Conservation (phyloP, 2,329 filamentous ascomycete species). For the Aspergillus carbonarius region DNA sequence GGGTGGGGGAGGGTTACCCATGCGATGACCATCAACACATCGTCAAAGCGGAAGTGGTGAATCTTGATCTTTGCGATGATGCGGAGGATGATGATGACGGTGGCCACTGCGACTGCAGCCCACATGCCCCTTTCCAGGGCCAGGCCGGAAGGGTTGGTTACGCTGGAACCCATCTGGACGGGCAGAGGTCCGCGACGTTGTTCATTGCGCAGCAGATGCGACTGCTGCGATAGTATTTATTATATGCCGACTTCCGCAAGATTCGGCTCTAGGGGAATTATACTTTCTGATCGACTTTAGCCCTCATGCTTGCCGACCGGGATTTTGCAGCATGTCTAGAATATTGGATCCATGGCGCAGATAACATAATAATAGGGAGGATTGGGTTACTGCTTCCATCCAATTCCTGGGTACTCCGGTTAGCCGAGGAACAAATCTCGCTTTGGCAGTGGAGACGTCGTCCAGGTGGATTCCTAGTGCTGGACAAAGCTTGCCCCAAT, state of each 20-base stretch:
- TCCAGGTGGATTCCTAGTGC: neutral
- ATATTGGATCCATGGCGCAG: slow-evolving; percentile 5
- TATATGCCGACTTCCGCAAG: neutral
- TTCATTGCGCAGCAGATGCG: neutral
- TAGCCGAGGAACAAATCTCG: neutral
- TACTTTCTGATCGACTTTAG: neutral
- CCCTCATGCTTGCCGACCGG: neutral
- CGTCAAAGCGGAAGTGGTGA: slow-evolving; percentile 27
- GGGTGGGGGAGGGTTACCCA: slow-evolving; percentile 15
- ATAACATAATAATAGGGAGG: slow-evolving; percentile 4
- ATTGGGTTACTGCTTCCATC: neutral
- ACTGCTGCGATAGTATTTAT: neutral
- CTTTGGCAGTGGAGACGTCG: neutral
- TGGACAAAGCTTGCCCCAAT: neutral
- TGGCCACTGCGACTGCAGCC: slow-evolving; percentile 27
- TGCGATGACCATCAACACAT: slow-evolving; percentile 32
- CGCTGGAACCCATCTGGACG: slow-evolving; percentile 1
- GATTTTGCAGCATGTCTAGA: neutral
- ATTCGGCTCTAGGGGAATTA: neutral
- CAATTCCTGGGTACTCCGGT: neutral
- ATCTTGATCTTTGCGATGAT: slow-evolving; percentile 33
- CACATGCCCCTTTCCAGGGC: slow-evolving; percentile 27
- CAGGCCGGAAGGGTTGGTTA: slow-evolving; percentile 17
- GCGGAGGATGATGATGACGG: slow-evolving; percentile 26
- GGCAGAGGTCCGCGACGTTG: neutral